Evolutionary conservation across 2,329 filamentous ascomycete genomes (phyloP), one percentile per base, ranked within the genome.

Genomic region (Dactylellina haptotyla): DNA sequence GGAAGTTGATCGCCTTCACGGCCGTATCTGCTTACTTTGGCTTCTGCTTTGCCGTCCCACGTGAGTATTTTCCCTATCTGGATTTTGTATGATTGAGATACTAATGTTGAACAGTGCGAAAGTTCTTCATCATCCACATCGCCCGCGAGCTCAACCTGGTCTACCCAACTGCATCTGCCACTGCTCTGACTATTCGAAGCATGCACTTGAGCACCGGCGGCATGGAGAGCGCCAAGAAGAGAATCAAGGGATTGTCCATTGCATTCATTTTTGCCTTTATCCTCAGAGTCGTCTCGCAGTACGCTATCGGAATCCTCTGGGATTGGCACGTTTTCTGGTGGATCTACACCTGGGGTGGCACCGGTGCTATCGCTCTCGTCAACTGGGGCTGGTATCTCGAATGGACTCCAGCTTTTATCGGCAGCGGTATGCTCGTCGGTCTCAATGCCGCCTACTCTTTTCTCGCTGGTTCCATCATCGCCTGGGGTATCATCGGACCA

Each of bases 51-150:
- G 85, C 85, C 53, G 87, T 86, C 0, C 87, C 87, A 5, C 83
- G 76, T 77, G 75, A 65, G 75, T 75, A 77, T 70, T 70, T 75
- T 75, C 59, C 30, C 65, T 54, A n/a, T 48, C 70, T n/a, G 5
- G 16, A 43, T 10, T 5, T 4, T 5, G 6, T 20, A 18, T 10
- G 8, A 34, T 34, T 57, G n/a, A 8, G 78, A 28, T 46, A 41
- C 23, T 70, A 20, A 76, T 46, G 75, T 1, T 8, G 23, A 30
- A 23, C 57, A 81, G 79, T 88, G 18, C 86, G 88, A 67, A 88
- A 88, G 78, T 89, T 90, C 82, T 90, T 89, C 82, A 85, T 90
- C 79, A 85, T 89, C 79, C 86, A 88, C 69, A 86, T 89, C 10
- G 86, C 86, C 2, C 83, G 86, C 8, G 86, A 88, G 79, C 80